These are phyloP conservation scores for Neocucurbitaria cava DNA, from an alignment of 2,329 filamentous ascomycete species.

Conservation along the genomic window DNA sequence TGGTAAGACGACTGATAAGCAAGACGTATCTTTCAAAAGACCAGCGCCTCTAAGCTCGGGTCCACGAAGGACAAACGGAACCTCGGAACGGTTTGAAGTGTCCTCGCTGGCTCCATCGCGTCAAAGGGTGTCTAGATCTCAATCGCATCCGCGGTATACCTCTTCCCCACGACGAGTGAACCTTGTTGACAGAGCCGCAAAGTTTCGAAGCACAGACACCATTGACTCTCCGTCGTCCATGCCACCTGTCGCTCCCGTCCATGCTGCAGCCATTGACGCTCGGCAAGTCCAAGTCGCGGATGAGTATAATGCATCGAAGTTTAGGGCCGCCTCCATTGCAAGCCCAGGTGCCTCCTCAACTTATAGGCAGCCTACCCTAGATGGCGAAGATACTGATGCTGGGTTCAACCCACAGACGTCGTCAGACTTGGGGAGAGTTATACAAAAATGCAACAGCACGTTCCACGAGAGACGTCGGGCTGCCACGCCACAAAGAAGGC, in stretches of 20 bases:
- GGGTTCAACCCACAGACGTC: constrained; percentile 18
- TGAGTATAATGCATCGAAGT: not conserved
- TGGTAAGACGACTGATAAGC: constrained; percentile 2
- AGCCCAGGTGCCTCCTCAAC: not conserved
- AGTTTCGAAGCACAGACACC: constrained; percentile 8
- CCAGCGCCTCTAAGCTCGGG: constrained; percentile 8
- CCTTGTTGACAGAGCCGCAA: constrained; percentile 16
- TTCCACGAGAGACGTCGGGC: constrained; percentile 16
- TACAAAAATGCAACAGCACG: constrained; percentile 35
- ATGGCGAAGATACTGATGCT: not conserved
- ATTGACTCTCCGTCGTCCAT: constrained; percentile 24
- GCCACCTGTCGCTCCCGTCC: constrained; percentile 15
- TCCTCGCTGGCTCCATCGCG: constrained; percentile 27
- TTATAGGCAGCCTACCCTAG: not conserved
- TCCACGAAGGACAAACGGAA: constrained; percentile 12
- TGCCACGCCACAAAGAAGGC: constrained; percentile 1
- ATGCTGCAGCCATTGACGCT: not conserved
- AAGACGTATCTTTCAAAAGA: constrained; percentile 10
- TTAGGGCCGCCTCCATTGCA: not conserved
- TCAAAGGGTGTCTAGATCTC: constrained; percentile 26
- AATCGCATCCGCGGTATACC: constrained; percentile 28
- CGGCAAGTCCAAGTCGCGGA: not conserved
- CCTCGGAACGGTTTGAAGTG: constrained; percentile 16
- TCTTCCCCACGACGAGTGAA: constrained; percentile 27
- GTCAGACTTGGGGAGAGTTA: constrained; percentile 31